phyloP scores from a whole-genome alignment of 2,329 filamentous ascomycete genomes.

The Epichloe festucae region DNA sequence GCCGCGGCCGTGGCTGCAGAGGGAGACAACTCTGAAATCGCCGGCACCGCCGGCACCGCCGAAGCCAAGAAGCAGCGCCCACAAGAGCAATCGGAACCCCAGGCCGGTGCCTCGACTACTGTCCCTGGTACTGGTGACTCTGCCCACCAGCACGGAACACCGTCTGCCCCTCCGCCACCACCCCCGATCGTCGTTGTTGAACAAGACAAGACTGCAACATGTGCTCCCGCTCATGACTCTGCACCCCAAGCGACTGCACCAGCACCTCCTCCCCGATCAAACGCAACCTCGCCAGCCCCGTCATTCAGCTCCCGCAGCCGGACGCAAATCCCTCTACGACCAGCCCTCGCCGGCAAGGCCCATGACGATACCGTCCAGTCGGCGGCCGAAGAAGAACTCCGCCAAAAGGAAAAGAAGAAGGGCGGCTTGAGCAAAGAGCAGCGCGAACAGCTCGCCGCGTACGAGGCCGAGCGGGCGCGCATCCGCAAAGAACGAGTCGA shows the following conservation, averaged over 20 bases:
- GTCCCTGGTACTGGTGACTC: conserved; percentile 10
- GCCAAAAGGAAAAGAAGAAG: conserved; percentile 66
- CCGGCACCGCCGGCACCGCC: conserved; percentile 42
- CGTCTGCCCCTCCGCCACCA: conserved; percentile 11
- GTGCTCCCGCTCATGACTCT: conserved; percentile 10
- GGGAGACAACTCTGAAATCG: conserved; percentile 36
- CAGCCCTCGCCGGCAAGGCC: conserved; percentile 71
- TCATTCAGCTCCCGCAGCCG: conserved; percentile 30
- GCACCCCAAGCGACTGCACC: conserved; percentile 2
- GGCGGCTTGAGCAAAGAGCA: conserved; percentile 79
- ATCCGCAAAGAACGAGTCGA: conserved; percentile 84
- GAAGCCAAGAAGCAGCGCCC: conserved; percentile 44
- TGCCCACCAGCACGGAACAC: conserved; percentile 10
- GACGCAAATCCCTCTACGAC: conserved; percentile 55
- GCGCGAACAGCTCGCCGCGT: conserved; percentile 77
- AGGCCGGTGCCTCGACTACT: conserved; percentile 13
- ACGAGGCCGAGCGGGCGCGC: conserved; percentile 71
- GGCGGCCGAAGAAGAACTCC: conserved; percentile 43
- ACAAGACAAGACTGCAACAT: conserved; percentile 20
- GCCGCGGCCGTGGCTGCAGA: conserved; percentile 16
- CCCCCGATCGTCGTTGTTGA: conserved; percentile 28
- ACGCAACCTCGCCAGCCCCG: conserved; percentile 27
- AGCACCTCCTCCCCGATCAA: conserved; percentile 20
- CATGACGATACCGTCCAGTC: conserved; percentile 59
- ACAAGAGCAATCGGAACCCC: conserved; percentile 21